Conservation (phyloP, 2,329 filamentous ascomycete genomes). For the Cyanodermella asteris region DNA sequence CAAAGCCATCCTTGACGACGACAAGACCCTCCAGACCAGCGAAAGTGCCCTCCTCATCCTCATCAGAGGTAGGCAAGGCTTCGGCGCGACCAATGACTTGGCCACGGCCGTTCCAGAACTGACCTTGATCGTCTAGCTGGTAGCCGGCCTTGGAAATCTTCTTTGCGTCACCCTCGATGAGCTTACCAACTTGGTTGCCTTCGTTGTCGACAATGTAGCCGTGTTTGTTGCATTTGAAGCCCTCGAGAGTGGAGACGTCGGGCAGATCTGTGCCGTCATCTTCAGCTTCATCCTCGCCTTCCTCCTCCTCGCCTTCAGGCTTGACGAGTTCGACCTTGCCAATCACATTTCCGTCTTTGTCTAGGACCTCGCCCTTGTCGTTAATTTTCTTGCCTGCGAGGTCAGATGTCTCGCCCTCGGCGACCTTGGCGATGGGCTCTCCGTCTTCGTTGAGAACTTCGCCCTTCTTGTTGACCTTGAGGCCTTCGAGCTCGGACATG, state of each 20-base stretch:
- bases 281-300: conserved; percentile 6
- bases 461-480: conserved; percentile 24
- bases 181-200: conserved; percentile 31
- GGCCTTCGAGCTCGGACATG: conserved; percentile 12
- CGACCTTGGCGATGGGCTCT: conserved; percentile 13
- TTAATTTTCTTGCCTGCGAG: conserved; percentile 15
- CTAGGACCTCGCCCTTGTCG: conserved; percentile 21
- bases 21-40: conserved; percentile 24
- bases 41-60: conserved; percentile 19
- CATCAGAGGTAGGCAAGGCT: conserved; percentile 17
- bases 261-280: conserved; percentile 12
- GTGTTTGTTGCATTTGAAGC: conserved; percentile 21
- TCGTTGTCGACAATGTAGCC: conserved; percentile 21
- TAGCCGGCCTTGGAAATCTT: conserved; percentile 26
- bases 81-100: conserved; percentile 40
- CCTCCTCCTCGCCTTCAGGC: conserved; percentile 15
- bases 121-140: conserved; percentile 33
- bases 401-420: conserved; percentile 12
- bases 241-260: conserved; percentile 17
- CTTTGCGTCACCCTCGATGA: conserved; percentile 40
- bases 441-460: conserved; percentile 15
- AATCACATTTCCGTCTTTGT: conserved; percentile 25
- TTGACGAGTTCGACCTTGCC: conserved; percentile 20
- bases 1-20: conserved; percentile 24
- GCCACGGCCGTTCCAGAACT: conserved; percentile 41